Evolutionary conservation across 1,284 basidiomycete species (phyloP).

Genomic region (Irpex rosettiformis): DNA sequence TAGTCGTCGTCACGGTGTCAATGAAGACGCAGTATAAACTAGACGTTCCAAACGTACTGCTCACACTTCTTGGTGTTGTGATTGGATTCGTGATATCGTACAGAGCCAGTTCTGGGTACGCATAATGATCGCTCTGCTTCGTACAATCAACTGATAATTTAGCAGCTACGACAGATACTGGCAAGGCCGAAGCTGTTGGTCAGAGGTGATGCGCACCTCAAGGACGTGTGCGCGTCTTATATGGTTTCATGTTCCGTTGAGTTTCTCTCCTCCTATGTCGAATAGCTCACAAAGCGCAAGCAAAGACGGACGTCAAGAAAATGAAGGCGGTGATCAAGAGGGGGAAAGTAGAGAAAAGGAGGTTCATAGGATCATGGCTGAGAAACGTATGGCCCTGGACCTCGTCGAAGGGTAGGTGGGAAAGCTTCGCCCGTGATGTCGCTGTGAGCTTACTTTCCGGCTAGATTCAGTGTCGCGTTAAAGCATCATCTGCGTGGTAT

Average conservation of each 20-base stretch:
- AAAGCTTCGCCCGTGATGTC: not conserved
- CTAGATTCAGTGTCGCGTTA: conserved; percentile 52
- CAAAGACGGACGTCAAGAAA: conserved; percentile 14
- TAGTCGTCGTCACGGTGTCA: conserved; percentile 45
- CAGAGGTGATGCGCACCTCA: conserved; percentile 50
- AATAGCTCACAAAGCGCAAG: not conserved
- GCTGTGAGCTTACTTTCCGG: not conserved
- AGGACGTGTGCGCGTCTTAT: conserved; percentile 50
- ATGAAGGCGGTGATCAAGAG: conserved; percentile 21
- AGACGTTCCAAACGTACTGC: conserved; percentile 52
- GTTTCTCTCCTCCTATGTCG: conserved; percentile 21
- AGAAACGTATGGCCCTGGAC: conserved; percentile 58
- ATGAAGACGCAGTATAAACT: conserved; percentile 38
- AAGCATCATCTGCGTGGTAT: conserved; percentile 63
- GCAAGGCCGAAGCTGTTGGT: conserved; percentile 59
- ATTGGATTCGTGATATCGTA: conserved; percentile 72
- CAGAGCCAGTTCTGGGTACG: conserved; percentile 55
- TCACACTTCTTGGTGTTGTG: conserved; percentile 65
- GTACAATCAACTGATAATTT: conserved; percentile 1
- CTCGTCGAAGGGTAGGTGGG: conserved; percentile 49
- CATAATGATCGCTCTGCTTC: not conserved
- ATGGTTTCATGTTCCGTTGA: conserved; percentile 61
- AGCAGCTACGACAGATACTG: conserved; percentile 60
- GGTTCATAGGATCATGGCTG: conserved; percentile 48
- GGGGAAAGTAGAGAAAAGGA: conserved; percentile 37